These are phyloP conservation scores for Globisporangium ultimum DNA, from an alignment of 352 stramenopile species.

Conservation along the genomic window DNA sequence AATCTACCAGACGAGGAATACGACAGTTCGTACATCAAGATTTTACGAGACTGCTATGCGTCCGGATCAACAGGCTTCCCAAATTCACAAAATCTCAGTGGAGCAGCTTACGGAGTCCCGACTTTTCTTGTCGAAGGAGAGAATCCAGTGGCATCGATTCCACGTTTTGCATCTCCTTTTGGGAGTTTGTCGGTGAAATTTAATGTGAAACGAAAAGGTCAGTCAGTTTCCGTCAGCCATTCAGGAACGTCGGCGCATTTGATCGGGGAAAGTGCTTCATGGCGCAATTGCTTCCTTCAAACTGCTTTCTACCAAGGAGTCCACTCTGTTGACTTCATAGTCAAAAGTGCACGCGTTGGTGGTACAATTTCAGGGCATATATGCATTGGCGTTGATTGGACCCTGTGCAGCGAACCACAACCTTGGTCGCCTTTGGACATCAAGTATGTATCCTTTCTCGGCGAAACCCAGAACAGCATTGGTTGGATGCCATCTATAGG, in stretches of 20 bases:
- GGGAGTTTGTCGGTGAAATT: slow-evolving; percentile 60
- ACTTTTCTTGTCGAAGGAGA: slow-evolving; percentile 84
- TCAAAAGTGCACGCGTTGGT: slow-evolving; percentile 68
- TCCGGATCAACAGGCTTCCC: slow-evolving; percentile 80
- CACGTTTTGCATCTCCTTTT: slow-evolving; percentile 56
- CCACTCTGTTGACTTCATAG: slow-evolving; percentile 73
- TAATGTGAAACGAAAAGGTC: slow-evolving; percentile 54
- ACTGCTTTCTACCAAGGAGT: slow-evolving; percentile 61
- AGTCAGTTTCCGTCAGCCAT: slow-evolving; percentile 67
- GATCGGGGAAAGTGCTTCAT: slow-evolving; percentile 46
- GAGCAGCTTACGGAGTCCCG: slow-evolving; percentile 79
- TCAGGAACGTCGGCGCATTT: slow-evolving; percentile 61
- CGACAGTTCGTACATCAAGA: slow-evolving; percentile 83
- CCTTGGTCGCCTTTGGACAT: slow-evolving; percentile 1
- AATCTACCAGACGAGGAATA: slow-evolving; percentile 86
- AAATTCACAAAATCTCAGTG: slow-evolving; percentile 84
- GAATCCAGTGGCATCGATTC: slow-evolving; percentile 55
- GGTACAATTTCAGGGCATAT: slow-evolving; percentile 66
- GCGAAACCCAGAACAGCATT: slow-evolving; percentile 44
- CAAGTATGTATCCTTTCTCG: slow-evolving; percentile 42
- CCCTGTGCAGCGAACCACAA: slow-evolving; percentile 9
- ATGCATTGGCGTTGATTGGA: slow-evolving; percentile 76
- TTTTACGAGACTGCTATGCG: slow-evolving; percentile 83
- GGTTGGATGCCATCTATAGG: slow-evolving; percentile 86
- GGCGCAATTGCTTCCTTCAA: slow-evolving; percentile 66